These are phyloP conservation scores for Cicer arietinum DNA, from an alignment of 306 rosid genomes.

Conservation along the genomic window DNA sequence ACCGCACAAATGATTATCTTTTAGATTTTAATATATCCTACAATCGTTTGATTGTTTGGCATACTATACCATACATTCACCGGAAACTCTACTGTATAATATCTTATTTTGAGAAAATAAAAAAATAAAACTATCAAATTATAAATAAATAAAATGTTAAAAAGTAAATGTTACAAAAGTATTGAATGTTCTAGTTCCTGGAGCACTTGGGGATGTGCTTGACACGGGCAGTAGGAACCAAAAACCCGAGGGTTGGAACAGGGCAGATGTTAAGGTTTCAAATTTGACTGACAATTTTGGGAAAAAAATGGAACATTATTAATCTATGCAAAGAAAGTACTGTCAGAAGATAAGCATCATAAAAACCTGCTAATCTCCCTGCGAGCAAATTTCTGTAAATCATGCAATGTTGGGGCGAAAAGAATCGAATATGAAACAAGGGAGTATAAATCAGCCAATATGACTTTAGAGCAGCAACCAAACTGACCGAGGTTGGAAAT, in stretches of 20 bases:
- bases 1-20: no score
- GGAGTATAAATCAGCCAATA: slow-evolving; percentile 27
- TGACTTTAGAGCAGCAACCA: slow-evolving; percentile 24
- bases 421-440: slow-evolving; percentile 1
- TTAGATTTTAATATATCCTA: no score
- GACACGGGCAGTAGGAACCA: background rate
- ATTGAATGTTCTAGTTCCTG: background rate
- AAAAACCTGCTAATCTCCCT: slow-evolving; percentile 58
- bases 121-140: no score
- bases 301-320: slow-evolving; percentile 25
- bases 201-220: background rate
- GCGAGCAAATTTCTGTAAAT: slow-evolving; percentile 38
- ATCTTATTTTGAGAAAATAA: no score
- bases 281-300: slow-evolving; percentile 13
- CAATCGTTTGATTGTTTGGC: no score
- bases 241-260: background rate
- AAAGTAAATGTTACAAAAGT: background rate
- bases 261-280: background rate
- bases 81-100: no score
- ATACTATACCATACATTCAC: no score
- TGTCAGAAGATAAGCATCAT: slow-evolving; percentile 61
- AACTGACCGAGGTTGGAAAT: slow-evolving; percentile 24
- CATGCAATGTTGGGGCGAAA: background rate
- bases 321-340: slow-evolving; percentile 52
- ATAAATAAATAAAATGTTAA: no score